phyloP scores from a whole-genome alignment of 2,329 filamentous ascomycete species.

The Pseudogymnoascus verrucosus region DNA sequence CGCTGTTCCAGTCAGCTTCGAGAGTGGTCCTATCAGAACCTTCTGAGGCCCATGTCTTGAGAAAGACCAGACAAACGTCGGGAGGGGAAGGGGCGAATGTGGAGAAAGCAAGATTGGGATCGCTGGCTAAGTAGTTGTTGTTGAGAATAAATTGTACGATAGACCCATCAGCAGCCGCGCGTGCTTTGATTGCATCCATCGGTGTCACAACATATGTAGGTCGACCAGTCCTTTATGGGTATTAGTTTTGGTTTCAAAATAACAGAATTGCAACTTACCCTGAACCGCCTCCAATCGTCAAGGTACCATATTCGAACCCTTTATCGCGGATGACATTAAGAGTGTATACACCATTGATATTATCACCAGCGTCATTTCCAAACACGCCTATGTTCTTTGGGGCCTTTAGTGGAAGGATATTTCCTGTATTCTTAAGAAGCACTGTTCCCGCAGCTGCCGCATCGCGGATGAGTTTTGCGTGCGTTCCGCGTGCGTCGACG shows the following conservation, averaged over 20 bases:
- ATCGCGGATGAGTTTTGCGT: constrained; percentile 45
- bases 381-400: constrained; percentile 40
- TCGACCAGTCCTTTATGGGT: constrained; percentile 37
- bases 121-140: constrained; percentile 11
- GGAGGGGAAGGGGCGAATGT: constrained; percentile 15
- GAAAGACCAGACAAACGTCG: constrained; percentile 48
- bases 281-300: constrained; percentile 19
- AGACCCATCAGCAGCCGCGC: constrained; percentile 10
- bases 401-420: constrained; percentile 40
- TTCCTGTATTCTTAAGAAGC: constrained; percentile 50
- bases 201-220: constrained; percentile 54
- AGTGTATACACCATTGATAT: constrained; percentile 26
- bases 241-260: neutral
- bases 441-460: constrained; percentile 57
- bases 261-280: constrained; percentile 7
- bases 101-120: neutral
- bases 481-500: constrained; percentile 48
- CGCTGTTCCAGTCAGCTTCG: constrained; percentile 16
- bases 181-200: constrained; percentile 43
- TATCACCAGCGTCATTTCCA: constrained; percentile 39
- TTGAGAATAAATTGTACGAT: constrained; percentile 15
- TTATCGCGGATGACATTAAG: neutral
- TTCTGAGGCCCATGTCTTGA: constrained; percentile 58
- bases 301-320: constrained; percentile 15
- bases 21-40: constrained; percentile 18